Evolutionary conservation across 2,329 filamentous ascomycete species (phyloP).

Genomic region (Colletotrichum sp.): DNA sequence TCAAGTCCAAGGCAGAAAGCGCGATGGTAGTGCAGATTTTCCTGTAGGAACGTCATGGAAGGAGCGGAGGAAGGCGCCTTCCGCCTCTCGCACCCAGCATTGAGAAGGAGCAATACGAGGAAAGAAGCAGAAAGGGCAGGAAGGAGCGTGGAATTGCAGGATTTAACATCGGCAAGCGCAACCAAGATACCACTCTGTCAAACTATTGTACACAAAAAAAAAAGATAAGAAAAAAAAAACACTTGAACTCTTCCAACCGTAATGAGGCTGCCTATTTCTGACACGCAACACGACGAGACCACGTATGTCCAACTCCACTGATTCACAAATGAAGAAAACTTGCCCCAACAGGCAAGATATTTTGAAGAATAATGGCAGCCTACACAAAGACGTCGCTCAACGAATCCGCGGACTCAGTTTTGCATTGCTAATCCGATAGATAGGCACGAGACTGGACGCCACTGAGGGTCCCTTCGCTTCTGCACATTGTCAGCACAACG

Average conservation of each 20-base stretch:
- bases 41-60: not conserved
- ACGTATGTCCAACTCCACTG: not conserved
- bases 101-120: not conserved
- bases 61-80: not conserved
- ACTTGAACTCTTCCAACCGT: not conserved
- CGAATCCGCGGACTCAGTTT: not conserved
- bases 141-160: not conserved
- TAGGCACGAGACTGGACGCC: not conserved
- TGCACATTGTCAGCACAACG: not conserved
- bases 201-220: not conserved
- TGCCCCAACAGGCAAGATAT: not conserved
- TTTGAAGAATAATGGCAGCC: not conserved
- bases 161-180: not conserved
- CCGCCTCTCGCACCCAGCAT: not conserved
- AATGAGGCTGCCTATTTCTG: not conserved
- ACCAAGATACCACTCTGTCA: not conserved
- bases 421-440: not conserved
- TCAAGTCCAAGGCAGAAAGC: not conserved
- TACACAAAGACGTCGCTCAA: not conserved
- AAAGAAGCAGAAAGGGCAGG: not conserved
- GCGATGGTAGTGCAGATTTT: not conserved
- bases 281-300: not conserved
- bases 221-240: not conserved
- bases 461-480: not conserved
- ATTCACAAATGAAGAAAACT: not conserved